These are phyloP conservation scores for Suillus lakei DNA, from an alignment of 768 basidiomycete genomes.

Conservation along the genomic window DNA sequence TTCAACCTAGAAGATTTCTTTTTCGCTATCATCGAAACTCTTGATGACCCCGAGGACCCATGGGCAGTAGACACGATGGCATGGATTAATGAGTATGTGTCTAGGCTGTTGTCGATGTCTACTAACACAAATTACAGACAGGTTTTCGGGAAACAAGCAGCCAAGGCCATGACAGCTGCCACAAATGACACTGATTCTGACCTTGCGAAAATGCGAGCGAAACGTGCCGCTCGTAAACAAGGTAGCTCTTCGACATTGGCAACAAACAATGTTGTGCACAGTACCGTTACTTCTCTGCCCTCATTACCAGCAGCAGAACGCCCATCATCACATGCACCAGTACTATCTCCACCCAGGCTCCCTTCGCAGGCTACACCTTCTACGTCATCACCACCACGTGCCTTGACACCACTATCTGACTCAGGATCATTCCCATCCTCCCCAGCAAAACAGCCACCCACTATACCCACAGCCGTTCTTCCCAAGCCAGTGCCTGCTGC, in stretches of 20 bases:
- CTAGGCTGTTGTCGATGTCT: neutral
- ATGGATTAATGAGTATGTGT: neutral
- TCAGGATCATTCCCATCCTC: too few species aligned
- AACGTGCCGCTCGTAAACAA: neutral
- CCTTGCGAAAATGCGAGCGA: neutral
- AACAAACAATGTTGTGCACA: neutral
- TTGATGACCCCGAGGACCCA: neutral
- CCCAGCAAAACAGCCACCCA: too few species aligned
- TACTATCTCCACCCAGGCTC: too few species aligned
- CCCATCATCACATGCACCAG: too few species aligned
- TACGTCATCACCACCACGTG: too few species aligned
- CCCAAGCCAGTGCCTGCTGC: too few species aligned
- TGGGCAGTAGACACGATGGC: neutral
- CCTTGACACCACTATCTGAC: too few species aligned
- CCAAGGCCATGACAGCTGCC: neutral
- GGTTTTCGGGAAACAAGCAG: neutral
- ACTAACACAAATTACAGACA: neutral
- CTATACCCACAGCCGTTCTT: too few species aligned
- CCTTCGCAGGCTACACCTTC: too few species aligned
- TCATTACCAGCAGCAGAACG: too few species aligned
- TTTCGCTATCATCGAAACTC: neutral
- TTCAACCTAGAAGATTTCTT: slow-evolving; percentile 3
- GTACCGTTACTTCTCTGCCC: too few species aligned
- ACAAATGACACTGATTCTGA: neutral
- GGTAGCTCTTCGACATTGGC: neutral